Evolutionary conservation across 225 moss, liverwort and hornwort species (phyloP).

Genomic region (Polytrichum formosum): DNA sequence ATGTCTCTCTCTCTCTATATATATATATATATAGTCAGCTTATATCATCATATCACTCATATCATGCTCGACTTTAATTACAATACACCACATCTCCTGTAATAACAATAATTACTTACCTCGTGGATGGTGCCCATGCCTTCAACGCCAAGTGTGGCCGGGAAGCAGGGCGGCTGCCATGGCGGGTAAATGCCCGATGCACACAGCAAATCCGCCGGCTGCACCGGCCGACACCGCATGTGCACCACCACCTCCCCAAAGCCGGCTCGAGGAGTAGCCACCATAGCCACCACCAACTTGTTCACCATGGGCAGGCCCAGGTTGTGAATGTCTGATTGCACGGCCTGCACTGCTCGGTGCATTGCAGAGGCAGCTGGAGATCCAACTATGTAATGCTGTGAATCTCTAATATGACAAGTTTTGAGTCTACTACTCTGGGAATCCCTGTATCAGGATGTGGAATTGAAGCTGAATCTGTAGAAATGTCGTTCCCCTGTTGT

Average conservation of each 20-base stretch:
- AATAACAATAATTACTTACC: neutral
- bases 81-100: too few relatives aligned
- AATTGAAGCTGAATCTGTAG: too few relatives aligned
- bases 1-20: too few relatives aligned
- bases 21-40: too few relatives aligned
- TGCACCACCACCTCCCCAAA: slow-evolving; percentile 33
- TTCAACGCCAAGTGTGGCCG: slow-evolving; percentile 32
- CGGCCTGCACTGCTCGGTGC: slow-evolving; percentile 35
- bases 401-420: too few relatives aligned
- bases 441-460: too few relatives aligned
- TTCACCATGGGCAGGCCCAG: neutral
- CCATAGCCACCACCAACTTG: slow-evolving; percentile 23
- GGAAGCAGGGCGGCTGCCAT: slow-evolving; percentile 22
- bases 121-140: slow-evolving; percentile 39
- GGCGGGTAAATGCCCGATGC: slow-evolving; percentile 23
- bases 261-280: slow-evolving; percentile 21
- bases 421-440: too few relatives aligned
- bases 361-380: slow-evolving; percentile 14
- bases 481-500: too few relatives aligned
- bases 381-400: too few relatives aligned
- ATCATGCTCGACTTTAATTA: neutral
- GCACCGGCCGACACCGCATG: slow-evolving; percentile 31
- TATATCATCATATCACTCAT: neutral
- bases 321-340: neutral
- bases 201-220: slow-evolving; percentile 30